phyloP scores from a whole-genome alignment of 495 filamentous ascomycete species.

The Schizothecium vesticola region DNA sequence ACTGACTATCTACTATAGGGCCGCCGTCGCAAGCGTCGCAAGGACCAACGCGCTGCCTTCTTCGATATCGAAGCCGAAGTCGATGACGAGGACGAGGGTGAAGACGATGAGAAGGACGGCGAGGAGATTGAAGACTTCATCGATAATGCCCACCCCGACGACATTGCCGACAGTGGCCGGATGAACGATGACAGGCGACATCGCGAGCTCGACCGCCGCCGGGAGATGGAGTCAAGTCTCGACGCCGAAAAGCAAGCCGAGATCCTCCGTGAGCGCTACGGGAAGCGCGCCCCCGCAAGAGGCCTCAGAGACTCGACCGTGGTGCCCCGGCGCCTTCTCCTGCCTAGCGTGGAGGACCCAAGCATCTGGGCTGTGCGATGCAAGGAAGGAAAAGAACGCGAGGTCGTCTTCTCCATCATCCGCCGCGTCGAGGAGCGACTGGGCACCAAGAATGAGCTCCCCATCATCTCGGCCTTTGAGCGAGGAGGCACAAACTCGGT shows the following conservation, averaged over 20 bases:
- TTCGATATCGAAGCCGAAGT: constrained; percentile 96
- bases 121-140: constrained; percentile 79
- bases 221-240: constrained; percentile 75
- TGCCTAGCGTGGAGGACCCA: constrained; percentile 91
- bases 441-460: constrained; percentile 66
- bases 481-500: constrained; percentile 61
- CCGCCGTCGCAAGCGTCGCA: constrained; percentile 72
- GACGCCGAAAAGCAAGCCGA: constrained; percentile 93
- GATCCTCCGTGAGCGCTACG: constrained; percentile 76
- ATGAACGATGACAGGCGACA: constrained; percentile 88
- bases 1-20: constrained; percentile 45
- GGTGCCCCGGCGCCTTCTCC: constrained; percentile 79
- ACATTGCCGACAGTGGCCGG: constrained; percentile 73
- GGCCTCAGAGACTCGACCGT: constrained; percentile 57
- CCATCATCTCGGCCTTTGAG: constrained; percentile 85
- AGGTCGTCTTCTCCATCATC: constrained; percentile 78
- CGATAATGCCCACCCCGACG: constrained; percentile 83
- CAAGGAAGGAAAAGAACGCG: constrained; percentile 90
- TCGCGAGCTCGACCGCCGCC: constrained; percentile 86
- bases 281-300: constrained; percentile 44
- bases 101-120: constrained; percentile 82
- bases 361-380: constrained; percentile 93
- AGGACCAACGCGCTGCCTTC: constrained; percentile 69
- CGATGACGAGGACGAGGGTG: constrained; percentile 88
- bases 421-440: constrained; percentile 77